Percentiles rank a stretch among this genome's conserved stretches.
Conservation (phyloP, 331 rosid genomes). For the Cydonia oblonga region DNA sequence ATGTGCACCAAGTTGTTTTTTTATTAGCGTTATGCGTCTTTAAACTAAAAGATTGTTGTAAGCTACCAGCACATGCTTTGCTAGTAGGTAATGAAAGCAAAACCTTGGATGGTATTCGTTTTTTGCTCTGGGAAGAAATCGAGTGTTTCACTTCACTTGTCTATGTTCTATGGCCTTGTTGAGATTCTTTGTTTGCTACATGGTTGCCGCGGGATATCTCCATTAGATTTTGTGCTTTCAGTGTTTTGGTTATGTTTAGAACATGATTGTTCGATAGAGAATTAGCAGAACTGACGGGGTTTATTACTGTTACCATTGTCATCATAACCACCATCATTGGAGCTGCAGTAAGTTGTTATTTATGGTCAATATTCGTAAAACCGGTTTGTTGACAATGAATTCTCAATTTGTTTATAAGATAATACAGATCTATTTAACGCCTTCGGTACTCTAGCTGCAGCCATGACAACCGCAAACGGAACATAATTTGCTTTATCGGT, state of each 20-base stretch:
- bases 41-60: constrained; percentile 34
- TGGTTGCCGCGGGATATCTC: background rate
- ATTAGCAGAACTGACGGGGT: no score
- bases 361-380: no score
- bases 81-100: constrained; percentile 7
- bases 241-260: background rate
- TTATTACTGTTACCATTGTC: no score
- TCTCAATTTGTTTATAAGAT: no score
- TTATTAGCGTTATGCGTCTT: constrained; percentile 17
- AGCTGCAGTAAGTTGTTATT: no score
- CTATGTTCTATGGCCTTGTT: background rate
- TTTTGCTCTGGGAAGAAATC: background rate
- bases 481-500: constrained; percentile 28
- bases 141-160: background rate
- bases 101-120: background rate
- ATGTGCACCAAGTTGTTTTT: constrained; percentile 7
- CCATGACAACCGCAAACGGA: constrained; percentile 57
- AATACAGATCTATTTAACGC: constrained; percentile 19
- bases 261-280: background rate
- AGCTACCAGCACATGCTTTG: constrained; percentile 29
- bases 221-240: background rate
- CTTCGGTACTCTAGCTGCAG: constrained; percentile 65
- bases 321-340: no score
- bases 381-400: no score
- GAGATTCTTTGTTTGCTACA: background rate